Percentiles rank a stretch among this genome's conserved stretches.
Evolutionary conservation across 805 yeast species (phyloP).

Genomic region (Spathaspora gorwiae): DNA sequence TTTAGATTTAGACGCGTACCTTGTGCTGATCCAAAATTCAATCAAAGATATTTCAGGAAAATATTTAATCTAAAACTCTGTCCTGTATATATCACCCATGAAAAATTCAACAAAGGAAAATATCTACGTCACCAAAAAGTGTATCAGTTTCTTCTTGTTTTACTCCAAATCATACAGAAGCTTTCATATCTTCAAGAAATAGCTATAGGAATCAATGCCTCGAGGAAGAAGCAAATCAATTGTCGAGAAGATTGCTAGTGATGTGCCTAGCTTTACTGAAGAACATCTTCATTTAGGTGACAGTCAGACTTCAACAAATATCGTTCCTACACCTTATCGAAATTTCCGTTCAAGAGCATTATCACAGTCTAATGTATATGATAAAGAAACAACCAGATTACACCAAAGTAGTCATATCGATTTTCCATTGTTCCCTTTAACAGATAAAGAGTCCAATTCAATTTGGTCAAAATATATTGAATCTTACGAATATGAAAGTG

Average conservation of each 20-base stretch:
- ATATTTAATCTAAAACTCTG: too few relatives aligned
- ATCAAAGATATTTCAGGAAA: too few relatives aligned
- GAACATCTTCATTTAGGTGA: slow-evolving; percentile 14
- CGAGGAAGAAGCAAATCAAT: slow-evolving; percentile 57
- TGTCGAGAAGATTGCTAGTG: slow-evolving; percentile 57
- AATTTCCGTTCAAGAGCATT: slow-evolving; percentile 11
- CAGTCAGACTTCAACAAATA: too few relatives aligned
- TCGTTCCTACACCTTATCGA: background rate
- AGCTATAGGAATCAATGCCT: slow-evolving; percentile 18
- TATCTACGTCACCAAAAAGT: too few relatives aligned
- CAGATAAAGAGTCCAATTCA: slow-evolving; percentile 5
- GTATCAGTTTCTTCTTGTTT: too few relatives aligned
- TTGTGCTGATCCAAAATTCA: too few relatives aligned
- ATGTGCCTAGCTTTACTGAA: slow-evolving; percentile 38
- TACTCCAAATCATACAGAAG: too few relatives aligned
- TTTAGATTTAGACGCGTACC: too few relatives aligned
- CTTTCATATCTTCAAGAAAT: background rate
- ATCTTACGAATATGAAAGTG: slow-evolving; percentile 38
- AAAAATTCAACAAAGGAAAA: too few relatives aligned
- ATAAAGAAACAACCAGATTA: background rate
- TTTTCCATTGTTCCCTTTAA: slow-evolving; percentile 11
- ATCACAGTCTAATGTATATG: background rate
- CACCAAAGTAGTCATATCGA: too few relatives aligned
- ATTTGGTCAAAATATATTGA: slow-evolving; percentile 30
- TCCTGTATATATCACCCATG: too few relatives aligned